Base-by-base conservation (phyloP, 345 rosid genomes). In the Camelina hispida region DNA sequence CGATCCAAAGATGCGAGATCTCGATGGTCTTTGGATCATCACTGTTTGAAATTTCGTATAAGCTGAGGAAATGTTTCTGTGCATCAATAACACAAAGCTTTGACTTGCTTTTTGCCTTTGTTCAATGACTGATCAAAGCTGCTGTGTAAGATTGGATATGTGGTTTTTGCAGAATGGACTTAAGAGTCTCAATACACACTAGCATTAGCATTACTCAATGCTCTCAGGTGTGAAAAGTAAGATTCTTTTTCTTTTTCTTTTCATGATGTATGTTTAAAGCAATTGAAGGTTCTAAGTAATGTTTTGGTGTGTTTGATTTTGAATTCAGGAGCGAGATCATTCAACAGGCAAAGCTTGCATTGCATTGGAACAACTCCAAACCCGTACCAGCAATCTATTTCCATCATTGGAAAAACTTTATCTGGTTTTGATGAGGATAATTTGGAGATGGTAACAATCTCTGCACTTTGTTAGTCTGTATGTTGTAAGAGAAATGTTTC, bases 301-400 rank as follows among this genome's bases (percentile, higher is more conserved):
- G 51, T 56, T 46, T 32, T 15, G 38, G 40, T 71, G 38, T 4
- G 16, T 35, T 12, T 40, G 38, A 4, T 10, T 68, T 69, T 28
- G 69, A 63, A 62, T 70, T 76, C 70, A 91, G 95, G 95, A 58
- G 73, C 81, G n/a, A 84, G 89, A 66, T 91, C 97, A 47, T 89
- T 88, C 79, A 81, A 91, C 51, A 77, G 82, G 46, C 62, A 56
- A 60, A 87, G 96, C 83, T 84, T 91, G 80, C 96, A 90, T 81
- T 51, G 85, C 51, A 81, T 91, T 51, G 85, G 89, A 61, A 57
- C 80, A 20, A 71, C 67, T 71, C 84, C 79, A 76, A 91, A 91
- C 76, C 96, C 96, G 1, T 91, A 91, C 16, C 88, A 91, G 75
- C 91, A 88, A 79, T 96, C 97, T 0, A 88, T 91, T 57, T 80